Base-by-base conservation (phyloP, 139 green algal genomes). In the Chlamydomonas asymmetrica region DNA sequence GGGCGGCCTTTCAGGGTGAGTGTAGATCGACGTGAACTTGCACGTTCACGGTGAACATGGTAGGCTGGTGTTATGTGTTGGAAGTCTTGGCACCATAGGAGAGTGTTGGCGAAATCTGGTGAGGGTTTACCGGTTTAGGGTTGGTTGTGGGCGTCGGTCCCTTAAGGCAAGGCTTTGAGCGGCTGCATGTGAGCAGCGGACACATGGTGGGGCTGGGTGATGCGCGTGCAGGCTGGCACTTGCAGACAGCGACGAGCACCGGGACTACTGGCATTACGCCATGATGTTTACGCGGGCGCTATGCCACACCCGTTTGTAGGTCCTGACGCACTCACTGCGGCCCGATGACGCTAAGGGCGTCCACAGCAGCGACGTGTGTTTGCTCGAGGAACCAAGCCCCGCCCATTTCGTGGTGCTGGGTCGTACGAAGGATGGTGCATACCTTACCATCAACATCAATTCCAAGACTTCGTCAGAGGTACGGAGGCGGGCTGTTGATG, bases 391-490 rank as follows among this genome's bases (percentile, higher is more conserved):
- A 60, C 35, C 41, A 25, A 83, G 90, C 52, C 71, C 83, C 22
- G 48, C 49, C 56, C 76, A 84, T 75, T 92, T 91, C 65, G 60
- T 80, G 63, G 25, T 20, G n/a, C 69, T 90, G n/a, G 72, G 79
- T 20, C 74, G 88, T 70, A 92, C 87, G 60, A 93, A 93, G 75
- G 88, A 93, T 75, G 85, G 87, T 75, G 31, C 45, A 10, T 78
- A 75, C 9, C 49, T 92, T n/a, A 74, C 81, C 31, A 59, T 93
- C 65, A 91, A 85, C 74, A 71, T 38, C 57, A 89, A 91, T 80
- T 80, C 80, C 66, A 93, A 93, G 67, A 73, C 78, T 20, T 74
- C 43, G 65, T 91, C 83, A 39, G 87, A 93, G 81, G 89, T 91
- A 63, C 0, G 69, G 8, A 6, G 10, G 43, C 0, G 52, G 40